A percentile compares a stretch with the other conserved stretches of the same genome.
phyloP scores from a whole-genome alignment of 306 rosid genomes.

The Elaeagnus macrophylla region DNA sequence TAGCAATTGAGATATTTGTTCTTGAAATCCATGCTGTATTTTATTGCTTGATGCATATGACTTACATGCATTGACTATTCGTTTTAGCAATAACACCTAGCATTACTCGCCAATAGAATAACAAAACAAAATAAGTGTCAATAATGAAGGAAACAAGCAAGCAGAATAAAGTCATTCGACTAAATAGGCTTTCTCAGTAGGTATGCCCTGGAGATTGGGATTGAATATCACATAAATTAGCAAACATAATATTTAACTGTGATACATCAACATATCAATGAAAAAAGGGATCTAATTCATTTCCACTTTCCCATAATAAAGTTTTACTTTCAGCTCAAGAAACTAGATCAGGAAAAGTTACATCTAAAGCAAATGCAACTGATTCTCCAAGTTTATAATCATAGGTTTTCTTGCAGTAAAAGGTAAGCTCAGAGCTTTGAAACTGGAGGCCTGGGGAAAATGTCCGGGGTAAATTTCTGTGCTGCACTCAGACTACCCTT shows the following conservation, averaged over 20 bases:
- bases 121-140: no score
- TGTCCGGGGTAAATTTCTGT: slow-evolving; percentile 77
- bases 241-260: background rate
- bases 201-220: no score
- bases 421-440: slow-evolving; percentile 58
- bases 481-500: slow-evolving; percentile 92
- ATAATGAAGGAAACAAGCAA: no score
- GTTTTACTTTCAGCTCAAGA: slow-evolving; percentile 1
- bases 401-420: no score
- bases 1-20: no score
- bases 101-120: no score
- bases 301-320: slow-evolving; percentile 7
- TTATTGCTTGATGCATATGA: no score
- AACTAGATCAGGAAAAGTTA: background rate
- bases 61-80: no score
- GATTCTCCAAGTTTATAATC: background rate
- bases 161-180: no score
- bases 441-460: slow-evolving; percentile 74
- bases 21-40: no score
- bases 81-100: no score
- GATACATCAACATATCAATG: background rate
- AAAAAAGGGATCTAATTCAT: slow-evolving; percentile 3
- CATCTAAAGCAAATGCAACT: slow-evolving; percentile 7
- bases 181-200: no score
- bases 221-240: background rate